A percentile compares a stretch with the other conserved stretches of the same genome.
These are phyloP conservation scores for thale cress (Arabidopsis thaliana) DNA, from an alignment of 345 rosid genomes.

Conservation along the genomic window DNA sequence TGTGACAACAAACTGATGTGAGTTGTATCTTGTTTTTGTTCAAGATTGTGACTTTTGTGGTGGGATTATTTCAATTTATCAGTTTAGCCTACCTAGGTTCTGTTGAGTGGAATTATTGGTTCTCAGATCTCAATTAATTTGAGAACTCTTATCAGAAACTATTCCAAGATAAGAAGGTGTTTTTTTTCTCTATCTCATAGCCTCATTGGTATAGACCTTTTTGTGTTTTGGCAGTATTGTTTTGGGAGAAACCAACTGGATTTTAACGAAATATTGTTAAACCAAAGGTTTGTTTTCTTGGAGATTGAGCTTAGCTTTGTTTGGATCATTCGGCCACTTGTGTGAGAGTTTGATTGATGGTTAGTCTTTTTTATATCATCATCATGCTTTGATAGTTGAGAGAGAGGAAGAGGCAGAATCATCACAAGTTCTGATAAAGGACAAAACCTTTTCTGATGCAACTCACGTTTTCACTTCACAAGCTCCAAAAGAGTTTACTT, in stretches of 20 bases:
- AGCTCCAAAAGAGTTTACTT: slow-evolving; percentile 41
- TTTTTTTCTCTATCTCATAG: slow-evolving; percentile 9
- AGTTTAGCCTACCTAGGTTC: slow-evolving; percentile 24
- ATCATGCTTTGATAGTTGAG: slow-evolving; percentile 31
- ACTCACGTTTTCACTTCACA: slow-evolving; percentile 22
- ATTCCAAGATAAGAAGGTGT: slow-evolving; percentile 2
- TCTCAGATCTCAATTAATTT: slow-evolving; percentile 3
- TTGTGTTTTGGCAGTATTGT: slow-evolving; percentile 36
- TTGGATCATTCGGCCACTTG: slow-evolving; percentile 41
- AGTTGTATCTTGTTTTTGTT: slow-evolving; percentile 8
- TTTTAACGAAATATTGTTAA: slow-evolving; percentile 14
- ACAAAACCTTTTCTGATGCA: slow-evolving; percentile 37
- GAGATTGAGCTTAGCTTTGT: slow-evolving; percentile 34
- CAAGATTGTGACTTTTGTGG: slow-evolving; percentile 35
- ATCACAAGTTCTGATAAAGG: slow-evolving; percentile 35
- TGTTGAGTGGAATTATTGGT: slow-evolving; percentile 27
- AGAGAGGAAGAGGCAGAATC: slow-evolving; percentile 20
- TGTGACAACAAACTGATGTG: slow-evolving; percentile 25
- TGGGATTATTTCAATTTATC: neutral
- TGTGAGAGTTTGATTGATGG: slow-evolving; percentile 21
- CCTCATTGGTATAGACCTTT: slow-evolving; percentile 29
- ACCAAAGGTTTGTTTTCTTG: neutral
- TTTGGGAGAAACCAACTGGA: neutral
- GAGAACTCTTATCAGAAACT: slow-evolving; percentile 7
- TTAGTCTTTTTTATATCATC: slow-evolving; percentile 31